phyloP scores from a whole-genome alignment of 192 early-diverging fungal species.

The Jimgerdemannia lactiflua region DNA sequence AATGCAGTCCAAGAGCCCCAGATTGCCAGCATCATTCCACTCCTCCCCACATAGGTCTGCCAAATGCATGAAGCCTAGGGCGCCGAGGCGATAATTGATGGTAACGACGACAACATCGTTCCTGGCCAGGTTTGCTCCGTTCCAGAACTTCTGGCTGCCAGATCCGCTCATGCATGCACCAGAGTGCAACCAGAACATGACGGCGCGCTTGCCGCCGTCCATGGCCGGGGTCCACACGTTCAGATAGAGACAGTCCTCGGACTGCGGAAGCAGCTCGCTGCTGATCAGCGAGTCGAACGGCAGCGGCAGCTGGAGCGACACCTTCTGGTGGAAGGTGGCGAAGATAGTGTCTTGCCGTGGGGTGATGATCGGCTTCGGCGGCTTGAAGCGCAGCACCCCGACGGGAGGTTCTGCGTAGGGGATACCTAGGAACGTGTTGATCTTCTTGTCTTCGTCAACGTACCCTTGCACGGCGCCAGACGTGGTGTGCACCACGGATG shows the following conservation, averaged over 20 bases:
- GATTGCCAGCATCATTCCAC: constrained; percentile 11
- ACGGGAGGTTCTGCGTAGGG: constrained; percentile 46
- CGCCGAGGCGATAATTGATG: constrained; percentile 58
- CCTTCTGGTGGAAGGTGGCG: constrained; percentile 15
- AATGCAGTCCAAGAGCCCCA: constrained; percentile 26
- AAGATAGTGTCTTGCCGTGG: constrained; percentile 14
- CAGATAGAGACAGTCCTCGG: constrained; percentile 53
- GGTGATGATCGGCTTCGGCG: constrained; percentile 22
- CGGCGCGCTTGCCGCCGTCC: constrained; percentile 38
- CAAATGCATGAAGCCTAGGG: constrained; percentile 41
- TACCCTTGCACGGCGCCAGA: neutral
- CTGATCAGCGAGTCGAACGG: constrained; percentile 28
- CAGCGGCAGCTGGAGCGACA: constrained; percentile 24
- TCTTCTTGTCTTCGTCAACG: neutral
- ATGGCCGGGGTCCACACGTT: constrained; percentile 48
- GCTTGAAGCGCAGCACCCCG: constrained; percentile 33
- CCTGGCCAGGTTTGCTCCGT: constrained; percentile 27
- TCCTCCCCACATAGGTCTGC: neutral
- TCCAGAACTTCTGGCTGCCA: constrained; percentile 26
- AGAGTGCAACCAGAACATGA: constrained; percentile 60
- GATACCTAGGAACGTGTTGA: constrained; percentile 38
- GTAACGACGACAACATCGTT: constrained; percentile 30
- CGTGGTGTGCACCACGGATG: neutral
- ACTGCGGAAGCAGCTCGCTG: constrained; percentile 17
- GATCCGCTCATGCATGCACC: constrained; percentile 48